These are phyloP conservation scores for Diaporthe humulicola DNA, from an alignment of 2,329 filamentous ascomycete genomes.

Conservation along the genomic window DNA sequence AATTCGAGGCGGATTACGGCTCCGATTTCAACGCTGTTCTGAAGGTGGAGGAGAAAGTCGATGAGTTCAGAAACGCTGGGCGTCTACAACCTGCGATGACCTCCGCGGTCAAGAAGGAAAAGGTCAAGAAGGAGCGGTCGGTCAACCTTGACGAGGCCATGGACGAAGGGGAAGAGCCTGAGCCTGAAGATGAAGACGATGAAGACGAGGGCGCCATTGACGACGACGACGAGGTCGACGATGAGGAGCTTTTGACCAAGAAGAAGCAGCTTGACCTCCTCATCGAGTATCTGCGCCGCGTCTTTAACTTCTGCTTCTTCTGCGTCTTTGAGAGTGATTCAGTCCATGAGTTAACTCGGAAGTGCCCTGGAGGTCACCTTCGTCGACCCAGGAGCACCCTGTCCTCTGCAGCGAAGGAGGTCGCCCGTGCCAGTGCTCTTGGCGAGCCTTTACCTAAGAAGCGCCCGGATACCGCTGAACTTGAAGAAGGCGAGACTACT, in stretches of 20 bases:
- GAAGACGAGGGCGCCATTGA: slow-evolving; percentile 85
- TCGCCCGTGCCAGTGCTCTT: slow-evolving; percentile 85
- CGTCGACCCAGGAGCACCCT: slow-evolving; percentile 90
- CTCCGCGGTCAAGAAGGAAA: slow-evolving; percentile 68
- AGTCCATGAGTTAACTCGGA: slow-evolving; percentile 93
- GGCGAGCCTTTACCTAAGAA: slow-evolving; percentile 91
- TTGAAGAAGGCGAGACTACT: slow-evolving; percentile 74
- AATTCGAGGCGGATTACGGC: slow-evolving; percentile 87
- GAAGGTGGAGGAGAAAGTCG: slow-evolving; percentile 89
- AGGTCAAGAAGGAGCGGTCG: slow-evolving; percentile 68
- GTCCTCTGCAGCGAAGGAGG: slow-evolving; percentile 84
- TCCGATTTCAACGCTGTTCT: slow-evolving; percentile 81
- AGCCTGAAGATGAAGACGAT: slow-evolving; percentile 79
- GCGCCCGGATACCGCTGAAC: slow-evolving; percentile 73
- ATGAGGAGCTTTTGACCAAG: slow-evolving; percentile 89
- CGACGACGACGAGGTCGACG: slow-evolving; percentile 87
- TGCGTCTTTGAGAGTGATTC: slow-evolving; percentile 99
- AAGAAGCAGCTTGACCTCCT: slow-evolving; percentile 97
- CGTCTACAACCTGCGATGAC: slow-evolving; percentile 77
- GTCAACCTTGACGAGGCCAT: slow-evolving; percentile 72
- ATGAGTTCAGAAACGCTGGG: slow-evolving; percentile 82
- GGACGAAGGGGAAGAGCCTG: slow-evolving; percentile 74
- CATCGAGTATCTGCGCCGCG: slow-evolving; percentile 95
- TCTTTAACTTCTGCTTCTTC: slow-evolving; percentile 99
- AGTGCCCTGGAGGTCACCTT: slow-evolving; percentile 97